Base-by-base conservation (phyloP, 139 green algal species). In the Micromonas commoda region DNA sequence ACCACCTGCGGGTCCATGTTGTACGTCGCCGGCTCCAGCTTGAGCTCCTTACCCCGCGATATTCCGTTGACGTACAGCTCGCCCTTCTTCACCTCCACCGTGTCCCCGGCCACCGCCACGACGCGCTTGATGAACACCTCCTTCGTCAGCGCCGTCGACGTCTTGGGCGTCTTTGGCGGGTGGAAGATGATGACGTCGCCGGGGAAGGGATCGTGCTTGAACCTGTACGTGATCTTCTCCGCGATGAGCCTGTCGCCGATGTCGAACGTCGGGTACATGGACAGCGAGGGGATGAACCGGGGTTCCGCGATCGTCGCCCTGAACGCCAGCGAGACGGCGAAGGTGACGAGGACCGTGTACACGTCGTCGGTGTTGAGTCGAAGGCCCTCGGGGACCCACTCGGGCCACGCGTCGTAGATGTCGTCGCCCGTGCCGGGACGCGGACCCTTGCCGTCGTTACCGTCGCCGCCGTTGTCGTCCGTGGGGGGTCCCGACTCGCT, bases 71-170 rank as follows among this genome's bases (percentile, higher is more conserved):
- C 92, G 52, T 90, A 89, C 24, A 96, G 82, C 63, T 52, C 84
- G 4, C 94, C 94, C 61, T 91, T 77, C 16, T 88, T 45, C 69
- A 97, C 93, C 91, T 97, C 91, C 33, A 97, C 85, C 21, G 75
- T 87, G 80, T 97, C 92, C 0, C 93, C 93, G 60, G 81, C 93
- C 32, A 91, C 83, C 1, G 92, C 95, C 45, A 99, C 92, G 0
- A 98, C 85, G 2, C 95, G 85, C 87, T 99, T 99, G 84, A 99
- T 97, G 85, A 98, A 99, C 21, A 98, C 93, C 61, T 89, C 84
- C n/a, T 82, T 73, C 78, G 81, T 77, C 35, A 83, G 71, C 29
- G 38, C 65, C 23, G 23, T 5, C n/a, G 37, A 71, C 65, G 83
- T 63, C 29, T 64, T 71, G 13, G 78, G 78, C 19, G 78, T 80